Evolutionary conservation across 352 stramenopile species (phyloP).

Genomic region (Globisporangium perplexum): DNA sequence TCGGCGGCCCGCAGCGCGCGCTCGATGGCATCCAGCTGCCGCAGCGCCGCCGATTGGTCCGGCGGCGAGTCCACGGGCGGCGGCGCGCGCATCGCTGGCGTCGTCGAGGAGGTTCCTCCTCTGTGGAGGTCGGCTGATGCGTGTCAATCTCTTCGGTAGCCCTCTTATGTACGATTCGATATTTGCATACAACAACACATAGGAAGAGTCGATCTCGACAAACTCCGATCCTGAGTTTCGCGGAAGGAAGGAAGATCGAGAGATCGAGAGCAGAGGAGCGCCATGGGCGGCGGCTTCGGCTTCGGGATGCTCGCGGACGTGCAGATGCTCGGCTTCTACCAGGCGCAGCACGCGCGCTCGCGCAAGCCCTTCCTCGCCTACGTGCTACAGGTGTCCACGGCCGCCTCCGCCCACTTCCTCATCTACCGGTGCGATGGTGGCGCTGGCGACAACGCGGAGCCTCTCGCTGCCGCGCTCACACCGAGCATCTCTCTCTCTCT

Average conservation of each 20-base stretch:
- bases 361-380: conserved; percentile 63
- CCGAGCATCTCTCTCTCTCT: too few species aligned
- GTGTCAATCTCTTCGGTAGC: background rate
- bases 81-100: background rate
- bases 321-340: conserved; percentile 79
- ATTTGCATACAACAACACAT: too few species aligned
- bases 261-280: too few species aligned
- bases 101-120: conserved; percentile 12
- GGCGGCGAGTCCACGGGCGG: conserved; percentile 35
- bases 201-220: too few species aligned
- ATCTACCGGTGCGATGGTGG: conserved; percentile 55
- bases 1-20: conserved; percentile 18
- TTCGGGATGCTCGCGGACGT: conserved; percentile 63
- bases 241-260: too few species aligned
- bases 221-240: too few species aligned
- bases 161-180: too few species aligned
- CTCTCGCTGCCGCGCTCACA: too few species aligned
- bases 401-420: conserved; percentile 40
- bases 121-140: too few species aligned
- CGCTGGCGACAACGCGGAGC: too few species aligned
- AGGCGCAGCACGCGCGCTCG: conserved; percentile 42
- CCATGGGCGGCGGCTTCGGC: conserved; percentile 40
- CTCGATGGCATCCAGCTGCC: conserved; percentile 42
- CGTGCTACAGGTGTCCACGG: conserved; percentile 56
- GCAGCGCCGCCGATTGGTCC: conserved; percentile 45